Evolutionary conservation across 2,329 filamentous ascomycete species (phyloP), one percentile per base, ranked within the genome.

Genomic region (Trichothecium roseum): DNA sequence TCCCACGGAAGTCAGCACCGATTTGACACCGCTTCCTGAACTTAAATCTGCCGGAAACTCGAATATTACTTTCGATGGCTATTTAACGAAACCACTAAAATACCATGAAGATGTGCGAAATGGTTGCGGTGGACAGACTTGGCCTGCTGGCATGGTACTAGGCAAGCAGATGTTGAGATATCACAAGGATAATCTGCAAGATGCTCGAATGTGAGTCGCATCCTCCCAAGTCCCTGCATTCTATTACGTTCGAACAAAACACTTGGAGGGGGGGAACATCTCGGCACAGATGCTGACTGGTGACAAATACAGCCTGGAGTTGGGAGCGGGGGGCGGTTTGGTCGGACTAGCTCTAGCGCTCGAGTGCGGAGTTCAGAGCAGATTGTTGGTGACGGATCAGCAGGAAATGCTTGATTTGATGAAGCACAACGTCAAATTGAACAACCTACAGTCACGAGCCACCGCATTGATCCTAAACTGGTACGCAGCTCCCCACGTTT

Each of bases 61-160:
- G 13, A 56, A 56, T 18, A 58, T 76, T 35, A 64, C 72, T 48
- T 91, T 96, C 51, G 80, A 83, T 42, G 81, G 84, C 28, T 70
- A 91, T 35, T 68, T 95, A 24, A 59, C 67, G 15, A 63, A 72
- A 32, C 78, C 83, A 9, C 69, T 96, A 41, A 68, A 73, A 40
- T 73, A 96, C 13, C 82, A 84, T 50, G 87, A 95, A 57, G 88
- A 96, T 57, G 71, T 94, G 32, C 76, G 74, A 38, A 76, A 84
- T 43, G 91, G 91, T 41, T 96, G 91, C 57, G 91, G 91, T 33
- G 91, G 91, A 3, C 84, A 93, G 59, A 71, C 93, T 9, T 96
- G 91, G 91, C 89, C 88, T 3, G 89, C 89, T 1, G 91, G 91
- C 9, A 83, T 94, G 77, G 74, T 91, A 13, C 67, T 98, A 36